These are phyloP conservation scores for Hibiscus syriacus DNA, from an alignment of 345 rosid species.

Conservation along the genomic window DNA sequence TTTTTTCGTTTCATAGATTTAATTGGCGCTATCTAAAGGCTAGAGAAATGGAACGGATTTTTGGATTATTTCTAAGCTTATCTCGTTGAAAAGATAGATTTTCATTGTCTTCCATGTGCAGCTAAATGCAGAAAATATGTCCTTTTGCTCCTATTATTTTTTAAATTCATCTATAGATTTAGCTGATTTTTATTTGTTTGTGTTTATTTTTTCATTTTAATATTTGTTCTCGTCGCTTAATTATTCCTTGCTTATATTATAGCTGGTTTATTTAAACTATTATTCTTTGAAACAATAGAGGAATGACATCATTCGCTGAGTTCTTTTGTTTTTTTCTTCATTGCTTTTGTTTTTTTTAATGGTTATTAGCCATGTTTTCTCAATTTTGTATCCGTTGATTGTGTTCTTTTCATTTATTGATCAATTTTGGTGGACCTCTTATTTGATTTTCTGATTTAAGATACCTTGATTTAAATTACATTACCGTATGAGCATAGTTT, in stretches of 20 bases:
- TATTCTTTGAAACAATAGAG: background rate
- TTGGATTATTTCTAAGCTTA: background rate
- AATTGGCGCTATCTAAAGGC: background rate
- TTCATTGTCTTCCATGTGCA: background rate
- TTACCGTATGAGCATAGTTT: background rate
- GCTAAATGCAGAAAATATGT: background rate
- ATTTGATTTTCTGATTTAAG: background rate
- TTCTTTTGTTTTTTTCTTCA: background rate
- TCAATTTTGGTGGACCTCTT: background rate
- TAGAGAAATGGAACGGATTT: background rate
- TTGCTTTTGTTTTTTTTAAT: background rate
- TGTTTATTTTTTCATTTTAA: no score
- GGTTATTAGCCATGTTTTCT: background rate
- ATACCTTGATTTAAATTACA: background rate
- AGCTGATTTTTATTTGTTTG: background rate
- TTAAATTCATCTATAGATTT: background rate
- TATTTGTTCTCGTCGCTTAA: background rate
- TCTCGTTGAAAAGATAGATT: background rate
- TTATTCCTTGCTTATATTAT: background rate
- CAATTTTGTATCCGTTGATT: background rate
- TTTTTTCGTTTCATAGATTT: slow-evolving; percentile 2
- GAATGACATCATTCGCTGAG: background rate
- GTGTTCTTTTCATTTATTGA: slow-evolving; percentile 12
- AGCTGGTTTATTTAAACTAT: background rate
- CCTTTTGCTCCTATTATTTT: background rate